Percentiles rank a stretch among this genome's conserved stretches.
Evolutionary conservation across 1,284 basidiomycete genomes (phyloP).

Genomic region (Cerioporus squamosus): DNA sequence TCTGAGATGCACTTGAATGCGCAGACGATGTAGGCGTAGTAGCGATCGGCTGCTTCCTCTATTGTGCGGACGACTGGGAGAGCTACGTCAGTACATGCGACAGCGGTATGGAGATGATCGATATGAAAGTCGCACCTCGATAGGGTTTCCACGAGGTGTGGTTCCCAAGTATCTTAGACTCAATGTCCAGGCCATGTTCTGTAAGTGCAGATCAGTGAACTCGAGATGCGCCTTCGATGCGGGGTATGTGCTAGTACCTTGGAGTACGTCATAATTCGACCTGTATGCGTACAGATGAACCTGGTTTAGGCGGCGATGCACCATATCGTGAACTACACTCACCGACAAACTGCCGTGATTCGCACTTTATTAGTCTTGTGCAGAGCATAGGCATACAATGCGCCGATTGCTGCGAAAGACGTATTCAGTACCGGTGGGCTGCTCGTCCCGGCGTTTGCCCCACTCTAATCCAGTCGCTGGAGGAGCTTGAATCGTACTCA

Average conservation of each 20-base stretch:
- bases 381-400: slow-evolving; percentile 37
- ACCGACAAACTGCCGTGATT: slow-evolving; percentile 40
- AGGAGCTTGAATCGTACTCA: slow-evolving; percentile 1
- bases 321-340: neutral
- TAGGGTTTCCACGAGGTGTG: slow-evolving; percentile 37
- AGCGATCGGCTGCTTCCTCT: slow-evolving; percentile 38
- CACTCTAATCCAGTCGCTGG: too few species aligned
- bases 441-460: too few species aligned
- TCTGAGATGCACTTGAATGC: slow-evolving; percentile 41
- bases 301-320: neutral
- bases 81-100: neutral
- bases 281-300: slow-evolving; percentile 17
- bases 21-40: slow-evolving; percentile 39
- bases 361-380: slow-evolving; percentile 30
- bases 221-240: neutral
- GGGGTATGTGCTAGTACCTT: slow-evolving; percentile 21
- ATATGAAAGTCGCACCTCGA: slow-evolving; percentile 30
- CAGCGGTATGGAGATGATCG: neutral
- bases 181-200: slow-evolving; percentile 39
- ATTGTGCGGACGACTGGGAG: slow-evolving; percentile 34
- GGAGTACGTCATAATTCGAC: slow-evolving; percentile 37
- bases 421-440: too few species aligned
- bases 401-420: slow-evolving; percentile 34
- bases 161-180: slow-evolving; percentile 35
- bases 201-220: neutral